Conservation (phyloP, 164 flowering plant genomes). For the Annona squamosa region DNA sequence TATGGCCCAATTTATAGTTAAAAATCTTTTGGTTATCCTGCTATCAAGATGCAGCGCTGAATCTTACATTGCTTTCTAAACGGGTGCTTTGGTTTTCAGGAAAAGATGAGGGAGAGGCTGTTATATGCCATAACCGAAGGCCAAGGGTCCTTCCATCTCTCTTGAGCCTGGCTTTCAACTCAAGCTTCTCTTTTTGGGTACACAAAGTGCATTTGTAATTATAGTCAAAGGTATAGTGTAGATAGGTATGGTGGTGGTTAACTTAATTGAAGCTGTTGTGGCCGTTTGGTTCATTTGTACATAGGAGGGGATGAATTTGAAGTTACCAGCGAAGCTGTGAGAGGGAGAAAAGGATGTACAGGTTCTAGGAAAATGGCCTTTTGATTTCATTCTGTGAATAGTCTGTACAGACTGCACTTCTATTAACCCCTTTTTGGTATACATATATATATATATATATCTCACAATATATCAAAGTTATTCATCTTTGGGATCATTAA, state of each 20-base stretch:
- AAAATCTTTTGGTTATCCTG: no score
- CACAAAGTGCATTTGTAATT: constrained; percentile 19
- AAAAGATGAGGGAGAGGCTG: constrained; percentile 74
- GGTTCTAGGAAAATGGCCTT: neutral
- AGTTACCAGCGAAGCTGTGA: neutral
- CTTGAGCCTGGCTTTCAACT: constrained; percentile 21
- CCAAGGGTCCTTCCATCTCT: constrained; percentile 89
- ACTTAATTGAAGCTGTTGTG: no score
- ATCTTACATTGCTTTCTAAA: neutral
- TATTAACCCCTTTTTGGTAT: neutral
- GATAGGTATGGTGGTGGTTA: neutral
- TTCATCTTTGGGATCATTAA: no score
- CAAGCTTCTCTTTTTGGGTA: constrained; percentile 4
- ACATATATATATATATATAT: no score
- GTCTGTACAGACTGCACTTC: neutral
- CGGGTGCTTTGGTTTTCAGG: constrained; percentile 36
- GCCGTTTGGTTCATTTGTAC: neutral
- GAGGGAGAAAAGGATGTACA: neutral
- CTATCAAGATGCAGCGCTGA: no score
- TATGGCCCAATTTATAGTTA: no score
- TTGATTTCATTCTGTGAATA: neutral
- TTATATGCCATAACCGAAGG: constrained; percentile 91
- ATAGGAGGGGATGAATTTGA: neutral
- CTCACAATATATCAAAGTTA: no score
- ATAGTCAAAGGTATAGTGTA: constrained; percentile 7